phyloP scores from a whole-genome alignment of 805 yeast species.

The Kuraishia floccosa region DNA sequence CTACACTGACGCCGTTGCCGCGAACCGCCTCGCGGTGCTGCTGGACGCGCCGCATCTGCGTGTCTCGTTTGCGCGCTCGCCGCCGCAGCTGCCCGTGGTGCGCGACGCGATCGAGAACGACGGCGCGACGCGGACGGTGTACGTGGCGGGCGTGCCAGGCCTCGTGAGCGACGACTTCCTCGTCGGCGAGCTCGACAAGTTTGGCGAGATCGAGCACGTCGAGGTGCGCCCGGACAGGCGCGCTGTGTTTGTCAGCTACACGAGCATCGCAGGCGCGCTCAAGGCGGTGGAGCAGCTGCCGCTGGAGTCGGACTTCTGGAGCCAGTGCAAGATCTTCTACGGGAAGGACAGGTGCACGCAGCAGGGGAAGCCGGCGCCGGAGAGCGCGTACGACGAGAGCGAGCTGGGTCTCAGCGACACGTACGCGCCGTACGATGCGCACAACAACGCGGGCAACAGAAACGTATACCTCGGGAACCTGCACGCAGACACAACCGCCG shows the following conservation, averaged over 20 bases:
- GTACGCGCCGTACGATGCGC: constrained; percentile 2
- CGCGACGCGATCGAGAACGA: constrained; percentile 15
- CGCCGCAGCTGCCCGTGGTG: constrained; percentile 15
- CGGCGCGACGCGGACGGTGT: constrained; percentile 14
- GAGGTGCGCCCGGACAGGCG: constrained; percentile 11
- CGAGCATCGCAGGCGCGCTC: constrained; percentile 34
- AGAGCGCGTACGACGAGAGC: no score
- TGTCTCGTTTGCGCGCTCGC: constrained; percentile 16
- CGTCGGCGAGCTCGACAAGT: constrained; percentile 19
- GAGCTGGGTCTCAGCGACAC: no score
- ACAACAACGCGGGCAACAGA: constrained; percentile 35
- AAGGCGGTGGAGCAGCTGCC: constrained; percentile 27
- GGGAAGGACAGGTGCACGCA: constrained; percentile 13
- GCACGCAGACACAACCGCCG: constrained; percentile 51
- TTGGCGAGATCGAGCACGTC: constrained; percentile 30
- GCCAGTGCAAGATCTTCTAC: constrained; percentile 15
- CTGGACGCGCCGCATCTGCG: constrained; percentile 26
- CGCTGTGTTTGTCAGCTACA: constrained; percentile 24
- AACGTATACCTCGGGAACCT: constrained; percentile 61
- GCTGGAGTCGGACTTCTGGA: constrained; percentile 11
- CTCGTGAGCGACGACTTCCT: constrained; percentile 12
- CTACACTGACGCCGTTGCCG: constrained; percentile 6
- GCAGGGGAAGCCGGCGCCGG: constrained; percentile 1
- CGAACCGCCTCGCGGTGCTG: constrained; percentile 10
- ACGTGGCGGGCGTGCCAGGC: constrained; percentile 13